phyloP scores from a whole-genome alignment of 257 asterid species.

The Penstemon barbatus region DNA sequence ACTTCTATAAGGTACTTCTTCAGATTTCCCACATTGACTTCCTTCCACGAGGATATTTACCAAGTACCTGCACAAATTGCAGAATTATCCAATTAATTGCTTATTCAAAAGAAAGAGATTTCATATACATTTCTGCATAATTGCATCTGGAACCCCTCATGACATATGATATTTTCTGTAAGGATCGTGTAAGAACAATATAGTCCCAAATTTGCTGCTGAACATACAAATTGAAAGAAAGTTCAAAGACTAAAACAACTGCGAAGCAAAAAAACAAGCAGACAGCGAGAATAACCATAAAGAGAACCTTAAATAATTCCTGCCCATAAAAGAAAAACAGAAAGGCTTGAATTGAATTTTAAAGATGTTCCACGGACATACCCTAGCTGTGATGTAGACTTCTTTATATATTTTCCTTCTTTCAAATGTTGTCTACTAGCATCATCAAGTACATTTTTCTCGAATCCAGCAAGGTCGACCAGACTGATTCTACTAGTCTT shows the following conservation, averaged over 20 bases:
- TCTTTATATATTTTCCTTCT: conserved; percentile 84
- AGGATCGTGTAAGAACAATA: background rate
- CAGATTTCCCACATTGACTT: conserved; percentile 43
- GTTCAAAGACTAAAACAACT: no score
- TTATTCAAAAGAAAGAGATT: no score
- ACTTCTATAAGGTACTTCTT: conserved; percentile 49
- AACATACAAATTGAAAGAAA: background rate
- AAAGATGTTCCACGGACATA: conserved; percentile 37
- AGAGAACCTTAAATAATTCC: no score
- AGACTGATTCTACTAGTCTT: conserved; percentile 86
- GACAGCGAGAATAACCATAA: no score
- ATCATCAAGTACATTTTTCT: conserved; percentile 63
- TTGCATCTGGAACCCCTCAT: background rate
- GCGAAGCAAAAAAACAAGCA: no score
- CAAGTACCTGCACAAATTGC: conserved; percentile 60
- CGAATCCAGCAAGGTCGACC: conserved; percentile 93
- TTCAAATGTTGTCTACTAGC: conserved; percentile 64
- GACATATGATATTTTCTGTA: background rate
- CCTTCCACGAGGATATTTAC: conserved; percentile 59
- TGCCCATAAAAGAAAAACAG: no score
- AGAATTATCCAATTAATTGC: conserved; percentile 26
- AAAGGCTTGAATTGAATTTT: conserved; percentile 9
- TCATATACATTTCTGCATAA: background rate
- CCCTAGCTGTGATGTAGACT: conserved; percentile 93
- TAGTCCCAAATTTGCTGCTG: background rate